Evolutionary conservation across 2,329 filamentous ascomycete genomes (phyloP), one percentile per base, ranked within the genome.

Genomic region (Fusarium marasasianum): DNA sequence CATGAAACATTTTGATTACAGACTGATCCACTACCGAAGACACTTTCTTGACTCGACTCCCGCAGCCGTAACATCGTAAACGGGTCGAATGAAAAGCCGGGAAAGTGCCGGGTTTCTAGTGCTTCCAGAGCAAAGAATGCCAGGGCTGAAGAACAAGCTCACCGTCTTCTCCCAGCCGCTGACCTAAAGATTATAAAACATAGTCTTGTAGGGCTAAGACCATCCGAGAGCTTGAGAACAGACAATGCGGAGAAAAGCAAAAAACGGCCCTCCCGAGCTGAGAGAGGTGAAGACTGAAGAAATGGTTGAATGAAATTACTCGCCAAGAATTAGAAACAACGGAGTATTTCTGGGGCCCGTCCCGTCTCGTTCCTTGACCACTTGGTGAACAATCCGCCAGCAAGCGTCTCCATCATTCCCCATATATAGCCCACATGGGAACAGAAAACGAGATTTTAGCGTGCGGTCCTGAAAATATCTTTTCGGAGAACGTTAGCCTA

Each of bases 161-260:
- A 24, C 17, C 22, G 31, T 51, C 48, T 41, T 3, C 7, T 33
- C 35, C 48, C n/a, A 33, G 6, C 40, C 18, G 31, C 40, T 57
- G 31, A 58, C 55, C 40, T 37, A 56, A 22, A 22, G 5, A n/a
- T 58, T 47, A 40, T 59, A 41, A 43, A 51, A 56, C 40, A 33
- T 26, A 38, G 17, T 26, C 50, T 29, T 71, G 26, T n/a, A 45
- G 55, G 64, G 47, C 59, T 63, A 63, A 37, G n/a, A 38, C 18
- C 24, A 38, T 38, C 41, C 11, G 10, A 40, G 20, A 43, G 43
- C 20, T 33, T 31, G 50, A 55, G 51, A 48, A 69, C 43, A 69
- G 69, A 73, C 40, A 53, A 35, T 74, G 58, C 67, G 71, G 71
- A 73, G 71, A 61, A 47, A 41, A 62, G 55, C 20, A 61, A 60